These are phyloP conservation scores for Mycena pura DNA, from an alignment of 768 basidiomycete species.

Conservation along the genomic window DNA sequence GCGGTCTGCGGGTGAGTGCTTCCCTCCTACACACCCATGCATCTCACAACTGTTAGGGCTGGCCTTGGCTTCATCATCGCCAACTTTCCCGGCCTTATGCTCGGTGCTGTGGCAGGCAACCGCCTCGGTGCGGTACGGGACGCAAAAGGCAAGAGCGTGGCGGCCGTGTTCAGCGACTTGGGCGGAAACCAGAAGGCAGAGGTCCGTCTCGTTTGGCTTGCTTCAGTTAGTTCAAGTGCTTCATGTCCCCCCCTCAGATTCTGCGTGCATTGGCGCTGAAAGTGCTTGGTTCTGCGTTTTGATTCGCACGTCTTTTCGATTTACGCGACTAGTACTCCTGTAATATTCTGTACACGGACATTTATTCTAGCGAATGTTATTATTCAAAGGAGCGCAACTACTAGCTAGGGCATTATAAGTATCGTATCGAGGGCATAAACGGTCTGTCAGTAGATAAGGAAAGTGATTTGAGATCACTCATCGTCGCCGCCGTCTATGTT, in stretches of 20 bases:
- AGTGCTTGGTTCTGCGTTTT: constrained; percentile 24
- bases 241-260: constrained; percentile 5
- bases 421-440: background rate
- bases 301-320: background rate
- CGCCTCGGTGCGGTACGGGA: constrained; percentile 91
- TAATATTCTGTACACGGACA: background rate
- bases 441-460: too few species aligned
- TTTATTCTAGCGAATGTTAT: constrained; percentile 15
- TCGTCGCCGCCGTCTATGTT: constrained; percentile 15
- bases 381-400: constrained; percentile 18
- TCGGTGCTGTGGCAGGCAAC: constrained; percentile 89
- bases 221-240: background rate
- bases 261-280: constrained; percentile 24
- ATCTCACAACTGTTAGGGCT: constrained; percentile 56
- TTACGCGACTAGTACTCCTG: constrained; percentile 2
- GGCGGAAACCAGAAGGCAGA: constrained; percentile 85
- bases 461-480: constrained; percentile 12
- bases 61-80: constrained; percentile 69
- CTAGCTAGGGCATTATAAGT: constrained; percentile 1
- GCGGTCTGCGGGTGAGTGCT: constrained; percentile 61
- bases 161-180: constrained; percentile 82
- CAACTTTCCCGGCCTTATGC: constrained; percentile 85
- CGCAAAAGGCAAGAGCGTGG: constrained; percentile 94
- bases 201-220: constrained; percentile 48
- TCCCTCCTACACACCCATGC: constrained; percentile 32